phyloP scores from a whole-genome alignment of 371 early-diverging fungal species.

The Dinochytrium kinnereticum region DNA sequence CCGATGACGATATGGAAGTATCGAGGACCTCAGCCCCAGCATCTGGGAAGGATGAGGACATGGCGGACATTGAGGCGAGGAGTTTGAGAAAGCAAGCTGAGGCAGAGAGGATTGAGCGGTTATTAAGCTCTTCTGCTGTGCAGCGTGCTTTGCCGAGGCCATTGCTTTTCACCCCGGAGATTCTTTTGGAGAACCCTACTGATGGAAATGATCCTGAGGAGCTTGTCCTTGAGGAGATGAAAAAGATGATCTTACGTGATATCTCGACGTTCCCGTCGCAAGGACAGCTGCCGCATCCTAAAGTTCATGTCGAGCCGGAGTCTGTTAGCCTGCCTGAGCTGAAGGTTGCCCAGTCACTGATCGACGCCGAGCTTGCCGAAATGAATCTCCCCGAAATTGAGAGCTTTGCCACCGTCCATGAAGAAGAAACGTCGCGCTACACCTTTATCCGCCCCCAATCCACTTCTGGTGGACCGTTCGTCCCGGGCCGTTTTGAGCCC shows the following conservation, averaged over 20 bases:
- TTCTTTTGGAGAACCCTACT: constrained; percentile 7
- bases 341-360: constrained; percentile 22
- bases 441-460: constrained; percentile 23
- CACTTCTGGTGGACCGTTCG: neutral
- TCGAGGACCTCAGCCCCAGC: neutral
- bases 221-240: constrained; percentile 71
- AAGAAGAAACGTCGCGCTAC: neutral
- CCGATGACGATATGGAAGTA: constrained; percentile 9
- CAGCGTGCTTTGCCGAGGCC: constrained; percentile 85
- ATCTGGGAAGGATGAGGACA: constrained; percentile 59
- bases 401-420: constrained; percentile 27
- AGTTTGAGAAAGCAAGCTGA: constrained; percentile 48
- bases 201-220: constrained; percentile 42
- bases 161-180: constrained; percentile 43
- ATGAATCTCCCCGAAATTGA: neutral
- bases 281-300: constrained; percentile 39
- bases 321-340: constrained; percentile 23
- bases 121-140: constrained; percentile 71
- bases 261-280: constrained; percentile 67
- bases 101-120: constrained; percentile 48
- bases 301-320: constrained; percentile 4
- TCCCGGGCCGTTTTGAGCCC: constrained; percentile 22
- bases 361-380: constrained; percentile 17
- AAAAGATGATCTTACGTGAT: constrained; percentile 67
- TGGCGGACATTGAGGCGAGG: constrained; percentile 69